Evolutionary conservation across 495 filamentous ascomycete species (phyloP), one percentile per base, ranked within the genome.

Genomic region (Choiromyces venosus): DNA sequence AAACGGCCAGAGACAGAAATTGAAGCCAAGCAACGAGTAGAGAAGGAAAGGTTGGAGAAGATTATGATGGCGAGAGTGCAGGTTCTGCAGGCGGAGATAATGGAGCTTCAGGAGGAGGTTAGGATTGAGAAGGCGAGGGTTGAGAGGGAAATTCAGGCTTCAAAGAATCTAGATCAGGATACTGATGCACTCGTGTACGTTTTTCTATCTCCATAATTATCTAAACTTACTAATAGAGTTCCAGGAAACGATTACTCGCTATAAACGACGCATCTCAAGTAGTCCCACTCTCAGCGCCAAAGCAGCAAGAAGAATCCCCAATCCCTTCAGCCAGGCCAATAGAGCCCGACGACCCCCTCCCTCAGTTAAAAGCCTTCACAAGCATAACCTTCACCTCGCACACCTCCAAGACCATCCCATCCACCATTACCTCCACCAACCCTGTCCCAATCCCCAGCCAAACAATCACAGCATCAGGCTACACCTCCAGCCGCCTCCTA

Each of bases 191-290:
- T 73, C 19, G 33, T 77, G 66, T 75, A 65, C 68, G 74, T 73
- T 19, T 33, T 37, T 61, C 33, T 33, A 12, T 61, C n/a, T 33
- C 33, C 10, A 14, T 14, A 29, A 61, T 61, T 61, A 12, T 16
- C 52, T 33, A 29, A 29, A 12, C 25, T 33, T 33, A 29, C 52
- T 61, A 29, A 61, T 61, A 29, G 52, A 61, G 25, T 61, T 38
- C 10, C 16, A 78, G 75, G 33, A 65, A 76, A 19, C 73, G 70
- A 16, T 56, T 80, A 25, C 71, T 80, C 9, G 44, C 73, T 25
- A 39, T 68, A 19, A 80, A 80, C 21, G 78, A 80, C 40, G 42
- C 77, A 21, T 80, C 78, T 1, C 69, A 80, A 67, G 44, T 65
- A 8, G n/a, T 61, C 2, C 14, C 70, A 29, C 7, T 37, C 16